Base-by-base conservation (phyloP, 495 filamentous ascomycete genomes). In the Parachaetomium inaequale region DNA sequence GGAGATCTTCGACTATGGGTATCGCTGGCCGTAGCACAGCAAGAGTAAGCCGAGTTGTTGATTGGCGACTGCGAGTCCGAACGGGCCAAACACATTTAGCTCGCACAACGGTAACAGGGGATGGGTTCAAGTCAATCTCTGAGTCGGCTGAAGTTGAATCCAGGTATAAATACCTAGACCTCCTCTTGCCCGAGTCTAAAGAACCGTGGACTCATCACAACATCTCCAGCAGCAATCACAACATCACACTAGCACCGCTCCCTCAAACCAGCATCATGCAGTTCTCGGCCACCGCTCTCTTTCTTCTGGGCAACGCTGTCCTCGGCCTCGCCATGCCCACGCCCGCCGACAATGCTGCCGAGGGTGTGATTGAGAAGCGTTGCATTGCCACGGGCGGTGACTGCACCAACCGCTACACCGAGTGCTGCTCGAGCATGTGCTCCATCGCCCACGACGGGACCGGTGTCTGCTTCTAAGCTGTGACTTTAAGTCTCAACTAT, bases 361-460 rank as follows among this genome's bases (percentile, higher is more conserved):
- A 31, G 15, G 47, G 5, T 8, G 1, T 10, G 47, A 17, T 46
- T 17, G 47, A 51, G 28, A 51, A 51, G 17, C 47, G 47, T 26
- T 51, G 47, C 26, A 51, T 51, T 19, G 19, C 47, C 47, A 51
- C 47, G 3, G 47, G 47, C 17, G 47, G 28, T n/a, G 47, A 51
- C 12, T 51, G 47, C 26, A 51, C 47, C 26, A 31, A 51, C 26
- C 47, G 47, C 26, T 51, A 51, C 26, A 51, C 47, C 26, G 47
- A 51, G 14, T 51, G 47, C 28, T 51, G 47, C 47, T 51, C 47
- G 11, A 12, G 14, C 12, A 51, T 51, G 47, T 51, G 47, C 47
- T 31, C 26, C 5, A 51, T 51, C 47, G 3, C 26, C 11, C 26
- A 31, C 31, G 28, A 51, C 7, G 47, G 26, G 17, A 51, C 26